Percentiles rank a stretch among this genome's conserved stretches.
These are phyloP conservation scores for Arctostaphylos glauca DNA, from an alignment of 148 eudicot species.

Conservation along the genomic window DNA sequence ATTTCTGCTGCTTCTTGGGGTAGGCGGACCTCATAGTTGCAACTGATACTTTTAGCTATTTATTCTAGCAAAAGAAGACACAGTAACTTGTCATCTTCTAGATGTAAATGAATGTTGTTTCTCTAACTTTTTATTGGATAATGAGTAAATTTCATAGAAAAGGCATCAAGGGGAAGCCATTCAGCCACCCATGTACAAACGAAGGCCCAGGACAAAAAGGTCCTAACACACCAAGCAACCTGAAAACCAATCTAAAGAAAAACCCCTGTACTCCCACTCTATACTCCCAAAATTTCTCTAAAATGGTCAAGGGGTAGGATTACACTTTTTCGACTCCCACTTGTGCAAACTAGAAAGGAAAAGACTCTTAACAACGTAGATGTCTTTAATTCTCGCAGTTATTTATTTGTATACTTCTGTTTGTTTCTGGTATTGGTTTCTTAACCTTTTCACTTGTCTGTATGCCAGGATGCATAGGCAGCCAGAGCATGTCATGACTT, in stretches of 20 bases:
- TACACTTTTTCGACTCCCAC: too few relatives aligned
- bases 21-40: not conserved
- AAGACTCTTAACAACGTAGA: not conserved
- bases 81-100: not conserved
- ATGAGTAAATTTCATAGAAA: too few relatives aligned
- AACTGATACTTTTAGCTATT: not conserved
- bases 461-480: slow-evolving; percentile 88
- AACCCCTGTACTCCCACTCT: too few relatives aligned
- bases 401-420: not conserved
- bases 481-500: slow-evolving; percentile 96
- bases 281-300: too few relatives aligned
- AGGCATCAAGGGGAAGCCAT: too few relatives aligned
- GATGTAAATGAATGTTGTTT: not conserved
- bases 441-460: slow-evolving; percentile 6
- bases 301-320: too few relatives aligned
- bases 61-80: not conserved
- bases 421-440: not conserved
- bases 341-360: too few relatives aligned
- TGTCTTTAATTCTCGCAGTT: not conserved
- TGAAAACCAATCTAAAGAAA: too few relatives aligned
- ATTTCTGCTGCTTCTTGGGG: not conserved
- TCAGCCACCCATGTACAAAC: too few relatives aligned
- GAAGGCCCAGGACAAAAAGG: too few relatives aligned
- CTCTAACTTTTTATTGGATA: not conserved
- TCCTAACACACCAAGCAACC: too few relatives aligned